Evolutionary conservation across 108 stramenopile species (phyloP).

Genomic region (Pseudonitzschia multiseries): DNA sequence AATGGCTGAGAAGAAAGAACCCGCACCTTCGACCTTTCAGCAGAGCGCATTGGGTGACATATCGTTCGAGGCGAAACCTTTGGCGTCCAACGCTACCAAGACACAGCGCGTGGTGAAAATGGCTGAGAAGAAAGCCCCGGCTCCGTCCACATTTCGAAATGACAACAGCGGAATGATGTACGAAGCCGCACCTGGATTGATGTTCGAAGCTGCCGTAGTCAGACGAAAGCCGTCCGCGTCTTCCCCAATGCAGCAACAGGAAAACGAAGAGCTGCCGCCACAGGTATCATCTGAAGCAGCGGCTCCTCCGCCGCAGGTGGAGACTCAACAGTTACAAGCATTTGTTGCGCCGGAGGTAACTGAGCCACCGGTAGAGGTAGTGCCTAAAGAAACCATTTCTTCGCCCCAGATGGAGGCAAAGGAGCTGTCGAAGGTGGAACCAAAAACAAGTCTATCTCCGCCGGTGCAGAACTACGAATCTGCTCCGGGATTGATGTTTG

Average conservation of each 20-base stretch:
- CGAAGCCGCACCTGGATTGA: not conserved
- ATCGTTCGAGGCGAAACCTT: conserved; percentile 4
- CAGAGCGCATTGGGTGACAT: not conserved
- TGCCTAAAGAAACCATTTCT: no score
- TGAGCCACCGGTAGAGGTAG: no score
- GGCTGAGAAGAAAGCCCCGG: not conserved
- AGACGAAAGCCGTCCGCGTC: not conserved
- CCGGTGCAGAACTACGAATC: not conserved
- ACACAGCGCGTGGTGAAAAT: not conserved
- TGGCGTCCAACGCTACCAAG: not conserved
- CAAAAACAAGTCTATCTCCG: not conserved
- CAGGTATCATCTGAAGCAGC: not conserved
- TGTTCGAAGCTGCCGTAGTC: not conserved
- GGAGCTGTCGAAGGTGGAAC: not conserved
- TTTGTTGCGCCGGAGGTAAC: not conserved
- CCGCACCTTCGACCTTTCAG: not conserved
- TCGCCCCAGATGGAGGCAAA: no score
- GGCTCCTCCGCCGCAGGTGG: not conserved
- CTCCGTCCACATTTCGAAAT: not conserved
- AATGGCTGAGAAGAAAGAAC: conserved; percentile 11
- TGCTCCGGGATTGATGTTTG: no score
- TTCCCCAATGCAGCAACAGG: no score
- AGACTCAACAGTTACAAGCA: not conserved
- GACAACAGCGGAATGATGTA: not conserved
- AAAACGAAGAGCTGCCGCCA: not conserved